phyloP scores from a whole-genome alignment of 108 stramenopile species.

The Discostella pseudostelligera region DNA sequence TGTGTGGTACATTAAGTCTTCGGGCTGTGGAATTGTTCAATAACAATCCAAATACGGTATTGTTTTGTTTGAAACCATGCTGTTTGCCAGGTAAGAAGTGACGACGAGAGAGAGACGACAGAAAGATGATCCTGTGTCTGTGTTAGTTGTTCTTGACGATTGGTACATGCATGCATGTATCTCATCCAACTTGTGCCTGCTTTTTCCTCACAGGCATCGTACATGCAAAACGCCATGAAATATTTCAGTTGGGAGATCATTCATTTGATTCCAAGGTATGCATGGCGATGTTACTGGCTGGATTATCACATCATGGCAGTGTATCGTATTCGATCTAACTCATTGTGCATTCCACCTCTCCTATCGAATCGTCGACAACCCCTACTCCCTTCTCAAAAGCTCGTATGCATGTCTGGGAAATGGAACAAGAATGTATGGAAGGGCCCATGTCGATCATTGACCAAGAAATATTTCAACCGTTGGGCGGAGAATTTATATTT shows the following conservation, averaged over 20 bases:
- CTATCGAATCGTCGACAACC: not conserved
- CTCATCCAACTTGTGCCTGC: not conserved
- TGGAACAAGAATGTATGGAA: conserved; percentile 56
- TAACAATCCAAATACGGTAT: conserved; percentile 35
- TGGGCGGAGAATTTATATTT: conserved; percentile 53
- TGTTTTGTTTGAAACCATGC: conserved; percentile 65
- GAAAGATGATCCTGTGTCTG: not conserved
- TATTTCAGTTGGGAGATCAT: conserved; percentile 48
- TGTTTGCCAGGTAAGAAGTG: conserved; percentile 48
- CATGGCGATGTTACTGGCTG: not conserved
- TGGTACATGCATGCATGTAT: no score
- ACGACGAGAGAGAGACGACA: not conserved
- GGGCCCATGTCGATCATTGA: conserved; percentile 49
- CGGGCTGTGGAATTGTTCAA: conserved; percentile 67
- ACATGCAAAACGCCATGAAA: conserved; percentile 56
- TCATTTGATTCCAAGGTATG: conserved; percentile 49
- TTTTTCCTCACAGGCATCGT: conserved; percentile 30
- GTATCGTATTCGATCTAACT: no score
- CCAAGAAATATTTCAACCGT: conserved; percentile 40
- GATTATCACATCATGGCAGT: no score
- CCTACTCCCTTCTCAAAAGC: not conserved
- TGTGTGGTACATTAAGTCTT: conserved; percentile 63
- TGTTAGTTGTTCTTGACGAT: no score
- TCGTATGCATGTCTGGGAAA: conserved; percentile 53
- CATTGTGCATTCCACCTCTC: not conserved